phyloP scores from a whole-genome alignment of 352 stramenopile species.

The Phytophthora kernoviae region DNA sequence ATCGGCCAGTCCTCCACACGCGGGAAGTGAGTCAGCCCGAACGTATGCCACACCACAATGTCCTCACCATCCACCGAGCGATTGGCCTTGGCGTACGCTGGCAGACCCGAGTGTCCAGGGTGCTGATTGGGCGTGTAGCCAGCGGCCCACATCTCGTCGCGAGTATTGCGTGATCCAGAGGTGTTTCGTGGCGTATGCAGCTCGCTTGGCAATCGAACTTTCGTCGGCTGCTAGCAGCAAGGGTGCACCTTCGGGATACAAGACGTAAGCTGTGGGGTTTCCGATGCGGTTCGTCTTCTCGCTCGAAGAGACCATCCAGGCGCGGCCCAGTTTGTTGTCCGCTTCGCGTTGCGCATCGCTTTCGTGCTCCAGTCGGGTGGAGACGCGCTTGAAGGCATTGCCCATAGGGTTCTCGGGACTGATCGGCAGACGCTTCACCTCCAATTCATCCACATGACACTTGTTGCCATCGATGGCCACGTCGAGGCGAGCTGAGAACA shows the following conservation, averaged over 20 bases:
- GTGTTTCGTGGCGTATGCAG: slow-evolving; percentile 63
- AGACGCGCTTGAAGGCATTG: slow-evolving; percentile 58
- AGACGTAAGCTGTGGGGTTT: slow-evolving; percentile 60
- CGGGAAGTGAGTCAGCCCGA: slow-evolving; percentile 74
- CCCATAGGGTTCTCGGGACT: slow-evolving; percentile 55
- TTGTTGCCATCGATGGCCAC: slow-evolving; percentile 72
- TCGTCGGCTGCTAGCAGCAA: slow-evolving; percentile 56
- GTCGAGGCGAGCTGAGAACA: slow-evolving; percentile 78
- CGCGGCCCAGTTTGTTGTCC: slow-evolving; percentile 53
- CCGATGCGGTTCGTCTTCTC: slow-evolving; percentile 58
- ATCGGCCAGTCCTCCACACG: slow-evolving; percentile 76
- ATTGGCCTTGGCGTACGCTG: slow-evolving; percentile 57
- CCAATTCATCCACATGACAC: slow-evolving; percentile 52
- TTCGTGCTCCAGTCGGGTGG: slow-evolving; percentile 59
- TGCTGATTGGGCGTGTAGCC: slow-evolving; percentile 77
- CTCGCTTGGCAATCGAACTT: slow-evolving; percentile 56
- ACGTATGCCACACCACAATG: slow-evolving; percentile 79
- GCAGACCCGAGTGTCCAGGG: slow-evolving; percentile 51
- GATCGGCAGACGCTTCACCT: slow-evolving; percentile 52
- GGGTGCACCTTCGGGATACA: slow-evolving; percentile 58
- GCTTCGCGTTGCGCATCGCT: slow-evolving; percentile 46
- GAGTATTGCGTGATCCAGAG: slow-evolving; percentile 76
- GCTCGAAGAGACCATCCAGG: slow-evolving; percentile 67
- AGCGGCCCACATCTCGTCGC: slow-evolving; percentile 66
- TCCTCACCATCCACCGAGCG: slow-evolving; percentile 61